These are phyloP conservation scores for Mediolabrus comicus DNA, from an alignment of 108 stramenopile species.

Conservation along the genomic window DNA sequence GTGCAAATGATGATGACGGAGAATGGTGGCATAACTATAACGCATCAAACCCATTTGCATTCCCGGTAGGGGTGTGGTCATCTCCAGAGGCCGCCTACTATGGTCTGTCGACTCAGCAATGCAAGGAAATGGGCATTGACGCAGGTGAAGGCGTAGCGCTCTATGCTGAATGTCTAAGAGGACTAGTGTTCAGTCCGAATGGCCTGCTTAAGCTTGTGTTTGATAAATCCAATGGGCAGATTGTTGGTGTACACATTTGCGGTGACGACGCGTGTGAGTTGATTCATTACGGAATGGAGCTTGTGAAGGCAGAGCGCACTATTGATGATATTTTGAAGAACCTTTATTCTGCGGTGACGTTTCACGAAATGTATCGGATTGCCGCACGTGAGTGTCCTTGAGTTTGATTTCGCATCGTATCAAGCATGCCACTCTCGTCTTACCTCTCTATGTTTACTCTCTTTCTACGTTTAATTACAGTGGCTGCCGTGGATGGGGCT, in stretches of 20 bases:
- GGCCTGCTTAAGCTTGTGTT: conserved; percentile 83
- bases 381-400: too few species aligned
- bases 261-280: conserved; percentile 86
- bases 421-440: too few species aligned
- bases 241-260: conserved; percentile 83
- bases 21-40: too few species aligned
- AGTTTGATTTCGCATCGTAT: too few species aligned
- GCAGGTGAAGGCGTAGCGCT: conserved; percentile 77
- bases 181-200: conserved; percentile 79
- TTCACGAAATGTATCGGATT: conserved; percentile 80
- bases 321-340: conserved; percentile 56
- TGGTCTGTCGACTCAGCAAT: conserved; percentile 65
- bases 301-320: conserved; percentile 68
- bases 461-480: too few species aligned
- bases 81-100: conserved; percentile 80
- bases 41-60: conserved; percentile 89
- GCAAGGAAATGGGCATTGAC: conserved; percentile 65
- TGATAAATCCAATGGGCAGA: conserved; percentile 62
- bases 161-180: conserved; percentile 80
- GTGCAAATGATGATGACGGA: too few species aligned
- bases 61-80: conserved; percentile 81
- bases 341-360: conserved; percentile 79
- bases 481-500: conserved; percentile 44
- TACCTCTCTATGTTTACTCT: too few species aligned
- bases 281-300: conserved; percentile 87